Percentiles rank a stretch among this genome's conserved stretches.
These are phyloP conservation scores for Pterulicium gracile DNA, from an alignment of 1,284 basidiomycete genomes.

Conservation along the genomic window DNA sequence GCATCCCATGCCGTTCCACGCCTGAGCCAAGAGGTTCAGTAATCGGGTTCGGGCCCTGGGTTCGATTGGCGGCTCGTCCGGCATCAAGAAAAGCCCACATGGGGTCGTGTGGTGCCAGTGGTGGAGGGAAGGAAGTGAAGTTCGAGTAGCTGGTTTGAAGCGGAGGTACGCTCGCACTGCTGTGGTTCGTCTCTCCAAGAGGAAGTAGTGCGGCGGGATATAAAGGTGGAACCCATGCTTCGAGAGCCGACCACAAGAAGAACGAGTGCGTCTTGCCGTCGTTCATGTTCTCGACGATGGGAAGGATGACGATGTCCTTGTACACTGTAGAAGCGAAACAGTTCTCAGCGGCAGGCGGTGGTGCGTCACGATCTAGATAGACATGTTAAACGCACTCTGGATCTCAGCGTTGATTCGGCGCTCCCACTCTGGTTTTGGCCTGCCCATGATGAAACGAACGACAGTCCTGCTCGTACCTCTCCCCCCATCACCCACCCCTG, in stretches of 20 bases:
- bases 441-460: constrained; percentile 87
- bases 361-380: too few relatives aligned
- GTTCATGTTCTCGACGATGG: constrained; percentile 88
- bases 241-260: constrained; percentile 83
- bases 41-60: too few relatives aligned
- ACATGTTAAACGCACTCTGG: constrained; percentile 61
- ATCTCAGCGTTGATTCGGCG: constrained; percentile 80
- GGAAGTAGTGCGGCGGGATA: too few relatives aligned
- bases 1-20: too few relatives aligned
- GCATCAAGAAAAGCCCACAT: constrained; percentile 42
- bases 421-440: constrained; percentile 74
- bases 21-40: too few relatives aligned
- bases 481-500: constrained; percentile 57
- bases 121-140: constrained; percentile 37
- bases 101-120: constrained; percentile 59
- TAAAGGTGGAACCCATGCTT: constrained; percentile 84
- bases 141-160: constrained; percentile 51
- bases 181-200: constrained; percentile 20
- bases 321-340: constrained; percentile 60
- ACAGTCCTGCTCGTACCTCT: constrained; percentile 77
- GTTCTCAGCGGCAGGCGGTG: background rate
- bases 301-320: constrained; percentile 83
- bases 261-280: constrained; percentile 78
- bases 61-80: too few relatives aligned
- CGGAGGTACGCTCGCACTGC: too few relatives aligned